A percentile compares a stretch with the other conserved stretches of the same genome.
Conservation (phyloP, 352 stramenopile species). For the Aphanomyces invadans region DNA sequence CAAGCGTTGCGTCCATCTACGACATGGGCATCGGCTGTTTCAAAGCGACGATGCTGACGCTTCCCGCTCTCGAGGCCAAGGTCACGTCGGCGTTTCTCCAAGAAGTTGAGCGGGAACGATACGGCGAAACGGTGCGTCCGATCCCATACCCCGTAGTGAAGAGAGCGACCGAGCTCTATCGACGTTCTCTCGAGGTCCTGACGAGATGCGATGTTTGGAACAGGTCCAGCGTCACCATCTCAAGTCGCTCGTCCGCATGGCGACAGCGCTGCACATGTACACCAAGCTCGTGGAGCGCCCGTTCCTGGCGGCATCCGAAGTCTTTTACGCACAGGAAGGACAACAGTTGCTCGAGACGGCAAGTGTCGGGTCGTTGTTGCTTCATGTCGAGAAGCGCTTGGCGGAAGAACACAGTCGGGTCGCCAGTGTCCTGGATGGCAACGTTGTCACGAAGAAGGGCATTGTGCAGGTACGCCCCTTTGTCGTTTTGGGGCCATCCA, state of each 20-base stretch:
- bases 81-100: slow-evolving; percentile 25
- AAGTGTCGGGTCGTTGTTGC: slow-evolving; percentile 78
- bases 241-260: slow-evolving; percentile 76
- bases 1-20: slow-evolving; percentile 83
- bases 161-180: too few relatives aligned
- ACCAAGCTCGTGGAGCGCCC: slow-evolving; percentile 75
- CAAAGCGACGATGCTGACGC: background rate
- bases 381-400: slow-evolving; percentile 82
- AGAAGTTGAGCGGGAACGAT: slow-evolving; percentile 69
- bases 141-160: too few relatives aligned
- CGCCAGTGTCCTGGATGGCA: slow-evolving; percentile 56
- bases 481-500: background rate
- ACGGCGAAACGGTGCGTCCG: slow-evolving; percentile 54
- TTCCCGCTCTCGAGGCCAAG: slow-evolving; percentile 15
- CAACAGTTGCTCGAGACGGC: slow-evolving; percentile 41
- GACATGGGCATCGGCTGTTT: slow-evolving; percentile 77
- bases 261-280: slow-evolving; percentile 80
- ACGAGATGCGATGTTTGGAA: too few relatives aligned
- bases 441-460: slow-evolving; percentile 62
- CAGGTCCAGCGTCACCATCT: slow-evolving; percentile 70
- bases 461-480: slow-evolving; percentile 26
- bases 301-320: slow-evolving; percentile 79
- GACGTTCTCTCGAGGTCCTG: too few relatives aligned
- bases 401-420: slow-evolving; percentile 72
- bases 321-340: slow-evolving; percentile 83